Base-by-base conservation (phyloP, 2,329 filamentous ascomycete genomes). In the Claviceps purpurea region DNA sequence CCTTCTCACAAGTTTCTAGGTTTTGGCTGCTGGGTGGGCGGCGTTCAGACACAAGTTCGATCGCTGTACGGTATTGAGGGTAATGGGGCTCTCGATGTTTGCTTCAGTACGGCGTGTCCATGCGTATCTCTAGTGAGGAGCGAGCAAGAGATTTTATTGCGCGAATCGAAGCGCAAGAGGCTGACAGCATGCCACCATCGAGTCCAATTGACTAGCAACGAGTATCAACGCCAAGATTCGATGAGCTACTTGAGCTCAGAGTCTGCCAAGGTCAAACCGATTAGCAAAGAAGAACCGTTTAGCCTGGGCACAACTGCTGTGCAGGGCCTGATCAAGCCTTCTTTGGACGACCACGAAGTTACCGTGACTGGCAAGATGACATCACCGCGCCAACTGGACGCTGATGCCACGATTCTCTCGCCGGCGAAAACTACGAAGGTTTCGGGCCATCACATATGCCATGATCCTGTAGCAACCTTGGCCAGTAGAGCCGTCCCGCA, bases 11-110 rank as follows among this genome's bases (percentile, higher is more conserved):
- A 6, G 38, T 20, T 2, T 43, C 7, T 45, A 70, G 67, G 65
- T 52, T 68, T 65, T 48, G 61, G 62, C 14, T 55, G 52, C 40
- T 52, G 64, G 5, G 40, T 68, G 8, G 55, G 57, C n/a, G 56
- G 52, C 13, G 56, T 68, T 11, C 67, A 68, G 50, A 52, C 53
- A 6, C 57, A 56, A 2, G 58, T 68, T 52, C 65, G 67, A 22
- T 43, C 58, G 2, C 60, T 64, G 37, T 70, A 68, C 56, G 56
- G 56, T 50, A 67, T 70, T 40, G 52, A 61, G 6, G 65, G 66
- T 24, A 50, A 44, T 7, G 44, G 52, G 0, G 37, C 24, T 11
- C 38, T 42, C 3, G 67, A 70, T 50, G 63, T 39, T 14, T 14
- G 13, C 2, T 57, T 58, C 22, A 58, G 60, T 18, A 68, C 62